These are phyloP conservation scores for Bacidia rubella DNA, from an alignment of 495 filamentous ascomycete genomes.

Conservation along the genomic window DNA sequence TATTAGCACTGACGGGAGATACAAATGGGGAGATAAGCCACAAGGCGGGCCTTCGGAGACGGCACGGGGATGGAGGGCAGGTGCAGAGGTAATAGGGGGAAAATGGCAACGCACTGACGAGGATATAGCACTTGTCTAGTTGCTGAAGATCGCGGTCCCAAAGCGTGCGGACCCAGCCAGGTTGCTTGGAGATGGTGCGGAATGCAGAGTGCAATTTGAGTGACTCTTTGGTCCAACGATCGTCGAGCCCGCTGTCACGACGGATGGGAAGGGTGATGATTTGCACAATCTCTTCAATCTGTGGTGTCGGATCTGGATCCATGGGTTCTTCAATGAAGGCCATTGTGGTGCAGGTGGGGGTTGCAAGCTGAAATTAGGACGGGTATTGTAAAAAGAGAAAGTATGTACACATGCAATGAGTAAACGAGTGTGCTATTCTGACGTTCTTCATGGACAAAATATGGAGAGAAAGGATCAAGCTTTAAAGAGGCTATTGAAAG, in stretches of 20 bases:
- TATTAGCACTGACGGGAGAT: too few species aligned
- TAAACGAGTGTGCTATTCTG: too few species aligned
- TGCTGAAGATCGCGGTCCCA: conserved; percentile 3
- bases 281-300: conserved; percentile 1
- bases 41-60: too few species aligned
- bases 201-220: conserved; percentile 4
- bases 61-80: too few species aligned
- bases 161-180: conserved; percentile 3
- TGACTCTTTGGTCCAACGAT: background rate
- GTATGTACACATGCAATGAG: background rate
- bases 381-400: background rate
- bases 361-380: background rate
- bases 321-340: background rate
- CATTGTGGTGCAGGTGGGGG: background rate
- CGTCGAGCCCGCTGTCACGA: conserved; percentile 5
- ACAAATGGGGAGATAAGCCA: too few species aligned
- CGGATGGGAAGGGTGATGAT: background rate
- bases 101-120: background rate
- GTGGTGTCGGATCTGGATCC: background rate
- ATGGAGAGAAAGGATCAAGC: too few species aligned
- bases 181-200: conserved; percentile 3
- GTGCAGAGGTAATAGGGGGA: background rate
- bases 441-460: too few species aligned
- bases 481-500: too few species aligned
- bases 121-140: background rate